Evolutionary conservation across 1,284 basidiomycete genomes (phyloP).

Genomic region (Xerocomus nothofagi): DNA sequence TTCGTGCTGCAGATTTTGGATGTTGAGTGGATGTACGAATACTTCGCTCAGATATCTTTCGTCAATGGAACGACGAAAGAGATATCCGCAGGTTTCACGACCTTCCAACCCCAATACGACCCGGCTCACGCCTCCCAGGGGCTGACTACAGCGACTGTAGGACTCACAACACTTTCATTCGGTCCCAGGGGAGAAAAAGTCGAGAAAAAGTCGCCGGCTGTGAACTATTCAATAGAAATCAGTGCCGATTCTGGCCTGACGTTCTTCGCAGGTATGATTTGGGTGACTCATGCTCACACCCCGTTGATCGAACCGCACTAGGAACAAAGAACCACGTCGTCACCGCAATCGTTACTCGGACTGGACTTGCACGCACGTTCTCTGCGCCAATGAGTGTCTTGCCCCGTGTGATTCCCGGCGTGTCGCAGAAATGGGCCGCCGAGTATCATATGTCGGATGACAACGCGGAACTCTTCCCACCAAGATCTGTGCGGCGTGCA

Average conservation of each 20-base stretch:
- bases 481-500: not conserved
- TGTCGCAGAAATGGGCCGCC: constrained; percentile 11
- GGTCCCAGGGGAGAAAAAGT: not conserved
- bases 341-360: constrained; percentile 7
- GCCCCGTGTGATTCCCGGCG: not conserved
- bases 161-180: not conserved
- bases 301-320: not conserved
- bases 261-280: constrained; percentile 5
- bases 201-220: not conserved
- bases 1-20: not conserved
- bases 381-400: not conserved
- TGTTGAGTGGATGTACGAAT: constrained; percentile 21
- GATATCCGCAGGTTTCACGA: constrained; percentile 13
- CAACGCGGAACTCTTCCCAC: no score
- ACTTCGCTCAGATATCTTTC: constrained; percentile 18
- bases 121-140: not conserved
- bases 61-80: constrained; percentile 18
- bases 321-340: constrained; percentile 1
- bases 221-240: constrained; percentile 8
- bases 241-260: not conserved
- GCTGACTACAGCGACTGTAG: not conserved
- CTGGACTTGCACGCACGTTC: constrained; percentile 8
- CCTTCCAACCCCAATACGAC: constrained; percentile 13
- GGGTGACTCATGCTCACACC: no score
- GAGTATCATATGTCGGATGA: not conserved